These are phyloP conservation scores for Daldinia sp. DNA, from an alignment of 2,329 filamentous ascomycete genomes.

Conservation along the genomic window DNA sequence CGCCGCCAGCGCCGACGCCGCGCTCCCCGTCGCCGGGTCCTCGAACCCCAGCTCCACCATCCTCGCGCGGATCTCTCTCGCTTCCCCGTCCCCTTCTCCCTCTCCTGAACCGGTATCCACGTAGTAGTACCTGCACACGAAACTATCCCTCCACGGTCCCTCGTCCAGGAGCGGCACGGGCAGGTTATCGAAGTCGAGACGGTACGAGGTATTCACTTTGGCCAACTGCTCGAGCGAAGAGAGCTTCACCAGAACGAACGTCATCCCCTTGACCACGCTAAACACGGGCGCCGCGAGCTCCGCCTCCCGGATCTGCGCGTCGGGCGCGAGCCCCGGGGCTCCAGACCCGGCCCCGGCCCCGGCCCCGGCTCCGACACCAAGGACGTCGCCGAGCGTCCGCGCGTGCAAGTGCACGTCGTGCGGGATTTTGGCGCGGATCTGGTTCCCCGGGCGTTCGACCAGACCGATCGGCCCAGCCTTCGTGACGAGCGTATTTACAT, in stretches of 20 bases:
- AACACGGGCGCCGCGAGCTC: constrained; percentile 61
- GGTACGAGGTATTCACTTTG: constrained; percentile 50
- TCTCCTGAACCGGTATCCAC: constrained; percentile 53
- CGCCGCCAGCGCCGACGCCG: constrained; percentile 67
- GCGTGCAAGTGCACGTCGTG: constrained; percentile 74
- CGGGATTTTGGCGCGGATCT: constrained; percentile 72
- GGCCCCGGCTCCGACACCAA: constrained; percentile 28
- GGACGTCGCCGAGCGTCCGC: constrained; percentile 54
- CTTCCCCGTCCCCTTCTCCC: constrained; percentile 24
- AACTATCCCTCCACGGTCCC: constrained; percentile 65
- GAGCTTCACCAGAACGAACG: constrained; percentile 75
- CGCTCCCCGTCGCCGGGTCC: constrained; percentile 73
- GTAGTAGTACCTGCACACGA: constrained; percentile 71
- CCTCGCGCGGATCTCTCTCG: constrained; percentile 64
- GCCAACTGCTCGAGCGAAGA: constrained; percentile 69
- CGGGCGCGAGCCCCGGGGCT: constrained; percentile 41
- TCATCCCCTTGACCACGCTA: constrained; percentile 79
- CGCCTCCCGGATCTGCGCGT: constrained; percentile 43
- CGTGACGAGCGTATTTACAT: constrained; percentile 62
- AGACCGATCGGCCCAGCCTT: constrained; percentile 66
- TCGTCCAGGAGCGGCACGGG: constrained; percentile 59
- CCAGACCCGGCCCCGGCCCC: neutral
- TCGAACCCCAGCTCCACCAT: constrained; percentile 67
- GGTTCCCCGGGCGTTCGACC: neutral
- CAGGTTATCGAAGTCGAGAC: constrained; percentile 51